Evolutionary conservation across 352 stramenopile species (phyloP).

Genomic region (Pythium phragmitis): DNA sequence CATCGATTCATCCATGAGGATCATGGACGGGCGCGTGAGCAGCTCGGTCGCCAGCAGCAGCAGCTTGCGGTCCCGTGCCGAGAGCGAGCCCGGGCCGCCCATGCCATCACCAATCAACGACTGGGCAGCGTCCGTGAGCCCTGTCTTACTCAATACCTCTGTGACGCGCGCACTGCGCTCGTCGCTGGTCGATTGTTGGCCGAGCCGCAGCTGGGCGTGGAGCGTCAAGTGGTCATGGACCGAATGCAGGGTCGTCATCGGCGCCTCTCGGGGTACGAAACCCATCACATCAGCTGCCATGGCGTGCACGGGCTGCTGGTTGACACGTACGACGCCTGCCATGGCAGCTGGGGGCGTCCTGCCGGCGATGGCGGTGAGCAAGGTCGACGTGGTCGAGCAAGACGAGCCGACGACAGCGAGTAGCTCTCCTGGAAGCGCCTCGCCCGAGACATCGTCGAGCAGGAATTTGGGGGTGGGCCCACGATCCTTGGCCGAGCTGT

Average conservation of each 20-base stretch:
- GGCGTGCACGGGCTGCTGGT: not conserved
- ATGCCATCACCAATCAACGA: constrained; percentile 49
- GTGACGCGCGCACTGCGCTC: constrained; percentile 43
- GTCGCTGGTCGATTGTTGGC: constrained; percentile 10
- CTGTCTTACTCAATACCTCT: constrained; percentile 56
- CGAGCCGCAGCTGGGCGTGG: constrained; percentile 77
- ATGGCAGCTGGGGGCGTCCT: not conserved
- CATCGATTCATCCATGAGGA: constrained; percentile 88
- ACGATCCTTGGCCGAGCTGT: not conserved
- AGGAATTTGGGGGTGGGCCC: not conserved
- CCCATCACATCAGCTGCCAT: constrained; percentile 14
- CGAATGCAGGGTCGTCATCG: constrained; percentile 87
- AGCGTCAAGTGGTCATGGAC: constrained; percentile 89
- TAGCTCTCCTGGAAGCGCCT: constrained; percentile 7
- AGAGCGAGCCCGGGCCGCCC: constrained; percentile 8
- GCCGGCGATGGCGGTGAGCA: constrained; percentile 8
- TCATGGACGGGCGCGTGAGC: constrained; percentile 68
- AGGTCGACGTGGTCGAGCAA: not conserved
- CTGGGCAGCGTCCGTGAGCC: constrained; percentile 52
- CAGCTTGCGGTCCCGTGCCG: constrained; percentile 48
- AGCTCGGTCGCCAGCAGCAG: constrained; percentile 84
- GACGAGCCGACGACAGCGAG: constrained; percentile 12
- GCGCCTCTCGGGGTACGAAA: constrained; percentile 91
- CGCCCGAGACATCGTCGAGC: constrained; percentile 3
- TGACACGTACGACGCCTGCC: not conserved